Percentiles rank a stretch among this genome's conserved stretches.
phyloP scores from a whole-genome alignment of 306 rosid genomes.

The Cucurbita maxima region DNA sequence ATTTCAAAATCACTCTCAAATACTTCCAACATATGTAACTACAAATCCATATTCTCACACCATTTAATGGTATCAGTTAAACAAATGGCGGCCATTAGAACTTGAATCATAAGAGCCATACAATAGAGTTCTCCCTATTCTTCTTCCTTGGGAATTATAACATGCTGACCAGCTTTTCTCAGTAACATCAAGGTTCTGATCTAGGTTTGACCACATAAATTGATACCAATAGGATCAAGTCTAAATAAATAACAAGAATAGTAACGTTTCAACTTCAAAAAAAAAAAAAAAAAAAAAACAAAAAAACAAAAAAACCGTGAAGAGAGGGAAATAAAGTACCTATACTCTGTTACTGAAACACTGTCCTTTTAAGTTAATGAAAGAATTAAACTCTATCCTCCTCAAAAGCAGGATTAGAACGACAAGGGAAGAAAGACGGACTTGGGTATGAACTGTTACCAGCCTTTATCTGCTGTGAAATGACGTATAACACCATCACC shows the following conservation, averaged over 20 bases:
- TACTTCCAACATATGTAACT: neutral
- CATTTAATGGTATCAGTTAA: neutral
- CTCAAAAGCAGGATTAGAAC: conserved; percentile 21
- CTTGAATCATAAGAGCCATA: neutral
- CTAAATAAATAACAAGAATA: conserved; percentile 7
- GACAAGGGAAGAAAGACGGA: conserved; percentile 9
- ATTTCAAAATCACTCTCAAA: neutral
- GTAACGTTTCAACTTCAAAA: neutral
- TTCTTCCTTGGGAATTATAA: neutral
- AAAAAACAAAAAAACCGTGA: neutral
- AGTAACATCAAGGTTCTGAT: neutral
- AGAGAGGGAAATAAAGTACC: neutral
- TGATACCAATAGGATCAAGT: neutral
- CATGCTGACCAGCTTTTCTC: neutral
- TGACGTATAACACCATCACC: conserved; percentile 20
- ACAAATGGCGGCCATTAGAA: neutral
- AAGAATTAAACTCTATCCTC: conserved; percentile 48
- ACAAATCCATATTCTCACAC: neutral
- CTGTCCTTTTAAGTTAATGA: conserved; percentile 11
- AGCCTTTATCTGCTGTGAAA: conserved; percentile 7
- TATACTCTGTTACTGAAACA: neutral
- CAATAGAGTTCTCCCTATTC: neutral
- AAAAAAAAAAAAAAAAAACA: neutral
- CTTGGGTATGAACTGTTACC: neutral
- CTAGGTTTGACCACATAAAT: neutral